Conservation (phyloP, 306 rosid genomes). For the Pyrus pyrifolia region DNA sequence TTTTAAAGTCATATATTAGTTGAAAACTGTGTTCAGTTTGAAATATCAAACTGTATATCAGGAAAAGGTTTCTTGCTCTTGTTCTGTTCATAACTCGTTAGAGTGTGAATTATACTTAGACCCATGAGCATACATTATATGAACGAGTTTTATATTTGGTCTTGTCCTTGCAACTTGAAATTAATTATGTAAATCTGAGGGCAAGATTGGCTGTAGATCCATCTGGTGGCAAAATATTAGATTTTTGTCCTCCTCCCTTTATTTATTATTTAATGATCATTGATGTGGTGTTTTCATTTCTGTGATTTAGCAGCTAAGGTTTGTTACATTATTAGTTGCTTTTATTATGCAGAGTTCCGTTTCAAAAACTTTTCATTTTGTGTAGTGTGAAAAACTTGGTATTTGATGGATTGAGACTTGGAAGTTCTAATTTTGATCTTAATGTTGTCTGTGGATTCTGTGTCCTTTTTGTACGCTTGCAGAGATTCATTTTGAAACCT, state of each 20-base stretch:
- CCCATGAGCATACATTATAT: no score
- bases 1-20: neutral
- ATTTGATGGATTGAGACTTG: neutral
- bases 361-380: neutral
- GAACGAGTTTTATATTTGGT: neutral
- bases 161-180: neutral
- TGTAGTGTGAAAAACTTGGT: neutral
- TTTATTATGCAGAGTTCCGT: neutral
- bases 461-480: conserved; percentile 27
- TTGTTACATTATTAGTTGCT: neutral
- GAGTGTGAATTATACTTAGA: neutral
- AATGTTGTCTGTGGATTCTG: neutral
- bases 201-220: neutral
- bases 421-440: neutral
- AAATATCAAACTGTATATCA: neutral
- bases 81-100: no score
- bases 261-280: neutral
- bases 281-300: neutral
- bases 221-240: neutral
- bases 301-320: neutral
- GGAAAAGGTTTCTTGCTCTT: neutral
- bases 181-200: neutral
- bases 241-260: neutral
- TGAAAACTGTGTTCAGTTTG: neutral
- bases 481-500: conserved; percentile 75